phyloP scores from a whole-genome alignment of 495 filamentous ascomycete genomes.

The Apiosordaria backusii region DNA sequence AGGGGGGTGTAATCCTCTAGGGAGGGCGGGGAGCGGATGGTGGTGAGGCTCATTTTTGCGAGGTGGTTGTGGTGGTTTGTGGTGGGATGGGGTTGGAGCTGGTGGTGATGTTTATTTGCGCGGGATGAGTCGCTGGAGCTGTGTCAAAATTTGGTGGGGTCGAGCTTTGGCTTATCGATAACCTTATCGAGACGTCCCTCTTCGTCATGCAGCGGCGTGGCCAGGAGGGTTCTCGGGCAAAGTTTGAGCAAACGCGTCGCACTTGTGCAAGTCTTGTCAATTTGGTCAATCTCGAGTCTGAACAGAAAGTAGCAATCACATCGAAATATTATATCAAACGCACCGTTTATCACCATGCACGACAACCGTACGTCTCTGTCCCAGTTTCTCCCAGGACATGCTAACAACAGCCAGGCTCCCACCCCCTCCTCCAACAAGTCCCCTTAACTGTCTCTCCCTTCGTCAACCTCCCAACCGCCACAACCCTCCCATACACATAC shows the following conservation, averaged over 20 bases:
- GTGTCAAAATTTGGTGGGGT: conserved; percentile 12
- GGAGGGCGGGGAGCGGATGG: conserved; percentile 41
- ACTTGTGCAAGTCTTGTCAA: background rate
- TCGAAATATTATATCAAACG: background rate
- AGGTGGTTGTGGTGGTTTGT: background rate
- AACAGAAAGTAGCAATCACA: background rate
- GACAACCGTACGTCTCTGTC: conserved; percentile 41
- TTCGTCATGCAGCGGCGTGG: background rate
- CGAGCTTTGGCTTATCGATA: conserved; percentile 9
- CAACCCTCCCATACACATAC: conserved; percentile 94
- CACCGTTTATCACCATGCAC: conserved; percentile 36
- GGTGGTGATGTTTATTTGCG: background rate
- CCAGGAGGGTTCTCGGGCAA: background rate
- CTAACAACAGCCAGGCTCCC: conserved; percentile 50
- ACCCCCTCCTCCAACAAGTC: conserved; percentile 87
- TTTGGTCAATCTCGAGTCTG: background rate
- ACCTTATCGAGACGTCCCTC: background rate
- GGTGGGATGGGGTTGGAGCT: no score
- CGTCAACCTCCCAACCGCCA: conserved; percentile 82
- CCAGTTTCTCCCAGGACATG: background rate
- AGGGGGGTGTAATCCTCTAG: conserved; percentile 64
- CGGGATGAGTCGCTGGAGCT: background rate
- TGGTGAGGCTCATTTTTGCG: conserved; percentile 36
- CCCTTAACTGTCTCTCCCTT: conserved; percentile 93
- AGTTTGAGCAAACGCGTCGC: background rate